Evolutionary conservation across 2,329 filamentous ascomycete genomes (phyloP).

Genomic region (Alternaria sp.): DNA sequence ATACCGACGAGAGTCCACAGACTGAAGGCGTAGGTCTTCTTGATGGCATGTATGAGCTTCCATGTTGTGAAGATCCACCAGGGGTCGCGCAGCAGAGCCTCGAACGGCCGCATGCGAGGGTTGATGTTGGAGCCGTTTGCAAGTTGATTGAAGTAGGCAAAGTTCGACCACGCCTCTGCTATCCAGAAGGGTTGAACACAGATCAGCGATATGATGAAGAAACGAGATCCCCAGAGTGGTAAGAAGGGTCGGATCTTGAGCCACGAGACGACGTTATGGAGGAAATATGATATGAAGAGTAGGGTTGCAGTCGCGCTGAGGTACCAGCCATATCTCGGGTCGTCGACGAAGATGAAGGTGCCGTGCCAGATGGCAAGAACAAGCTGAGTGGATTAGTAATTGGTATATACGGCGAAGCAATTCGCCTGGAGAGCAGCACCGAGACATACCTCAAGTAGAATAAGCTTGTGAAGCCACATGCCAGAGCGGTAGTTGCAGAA

Average conservation of each 20-base stretch:
- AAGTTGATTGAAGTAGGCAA: constrained; percentile 43
- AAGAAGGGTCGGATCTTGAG: constrained; percentile 45
- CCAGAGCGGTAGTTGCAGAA: constrained; percentile 46
- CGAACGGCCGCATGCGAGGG: constrained; percentile 37
- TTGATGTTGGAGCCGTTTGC: constrained; percentile 32
- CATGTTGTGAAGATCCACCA: constrained; percentile 49
- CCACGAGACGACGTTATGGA: constrained; percentile 46
- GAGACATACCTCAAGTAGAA: constrained; percentile 39
- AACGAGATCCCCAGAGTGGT: constrained; percentile 40
- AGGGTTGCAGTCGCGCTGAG: constrained; percentile 42
- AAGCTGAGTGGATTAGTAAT: constrained; percentile 29
- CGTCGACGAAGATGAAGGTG: constrained; percentile 43
- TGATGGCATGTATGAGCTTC: constrained; percentile 40
- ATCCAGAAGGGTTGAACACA: constrained; percentile 46
- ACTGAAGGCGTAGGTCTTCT: constrained; percentile 42
- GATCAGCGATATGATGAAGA: constrained; percentile 41
- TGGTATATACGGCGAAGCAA: background rate
- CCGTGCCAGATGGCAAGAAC: constrained; percentile 47
- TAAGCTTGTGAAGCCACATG: constrained; percentile 44
- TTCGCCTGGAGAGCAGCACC: background rate
- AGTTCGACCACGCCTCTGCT: constrained; percentile 45
- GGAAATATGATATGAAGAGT: constrained; percentile 45
- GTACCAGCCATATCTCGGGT: constrained; percentile 44
- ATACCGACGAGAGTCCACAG: constrained; percentile 33
- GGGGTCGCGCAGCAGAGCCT: constrained; percentile 41